A percentile compares a stretch with the other conserved stretches of the same genome.
Evolutionary conservation across 2,329 filamentous ascomycete genomes (phyloP).

Genomic region (Penicillium sp.): DNA sequence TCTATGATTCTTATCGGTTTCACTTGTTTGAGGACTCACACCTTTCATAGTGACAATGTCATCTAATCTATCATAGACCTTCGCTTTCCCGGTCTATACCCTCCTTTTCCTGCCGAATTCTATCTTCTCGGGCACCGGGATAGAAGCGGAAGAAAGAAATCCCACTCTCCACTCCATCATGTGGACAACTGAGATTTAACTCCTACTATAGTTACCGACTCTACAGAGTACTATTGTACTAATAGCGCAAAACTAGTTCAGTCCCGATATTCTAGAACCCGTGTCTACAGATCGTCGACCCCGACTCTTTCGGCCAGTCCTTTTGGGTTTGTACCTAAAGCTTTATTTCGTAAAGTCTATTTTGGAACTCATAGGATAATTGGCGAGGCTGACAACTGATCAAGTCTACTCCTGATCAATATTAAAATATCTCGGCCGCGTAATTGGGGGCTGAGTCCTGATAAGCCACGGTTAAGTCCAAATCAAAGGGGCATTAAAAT

Average conservation of each 20-base stretch:
- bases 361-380: background rate
- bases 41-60: too few species aligned
- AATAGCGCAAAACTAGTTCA: background rate
- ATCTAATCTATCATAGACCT: background rate
- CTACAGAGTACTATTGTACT: background rate
- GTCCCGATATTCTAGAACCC: background rate
- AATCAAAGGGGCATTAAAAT: background rate
- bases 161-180: background rate
- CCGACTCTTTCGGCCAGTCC: background rate
- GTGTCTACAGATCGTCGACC: background rate
- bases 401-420: background rate
- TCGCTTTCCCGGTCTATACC: background rate
- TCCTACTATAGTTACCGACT: too few species aligned
- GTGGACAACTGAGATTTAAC: background rate
- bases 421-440: background rate
- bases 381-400: background rate
- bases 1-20: too few species aligned
- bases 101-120: conserved; percentile 4
- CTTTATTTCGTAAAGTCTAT: background rate
- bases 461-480: background rate
- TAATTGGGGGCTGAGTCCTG: background rate
- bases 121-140: conserved; percentile 1
- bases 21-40: too few species aligned
- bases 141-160: background rate
- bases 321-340: background rate